Evolutionary conservation across 306 rosid species (phyloP), one percentile per base, ranked within the genome.

Genomic region (Ceratonia siliqua): DNA sequence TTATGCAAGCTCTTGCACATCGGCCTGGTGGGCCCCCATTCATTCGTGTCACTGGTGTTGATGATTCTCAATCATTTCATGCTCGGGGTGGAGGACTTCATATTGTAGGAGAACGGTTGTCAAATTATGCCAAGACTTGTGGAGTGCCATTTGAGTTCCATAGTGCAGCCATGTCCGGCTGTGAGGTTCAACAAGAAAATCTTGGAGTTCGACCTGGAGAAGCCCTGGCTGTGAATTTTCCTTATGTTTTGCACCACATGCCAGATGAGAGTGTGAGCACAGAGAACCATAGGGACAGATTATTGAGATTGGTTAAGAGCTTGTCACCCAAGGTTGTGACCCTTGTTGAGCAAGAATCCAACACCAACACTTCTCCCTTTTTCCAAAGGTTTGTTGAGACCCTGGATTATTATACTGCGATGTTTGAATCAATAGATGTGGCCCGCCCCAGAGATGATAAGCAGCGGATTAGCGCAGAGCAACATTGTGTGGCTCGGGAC

Each of bases 1-100:
- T 93, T 36, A 86, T 93, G 42, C 43, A 83, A 52, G 89, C 82
- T 50, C 87, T 91, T 70, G 89, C 97, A 28, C 6, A 21, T 28
- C 85, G 86, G 66, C 89, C 89, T 0, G 87, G 91, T 13, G 96
- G 97, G 1, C 91, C 91, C 2, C 96, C 97, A 9, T 38, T 20
- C 52, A 24, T 93, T 46, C 87, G 93, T 0, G 63, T 93, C 39
- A 93, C 97, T 0, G 96, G 97, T n/a, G 85, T 86, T 28, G 98
- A 93, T 65, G 98, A 93, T 82, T 76, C 93, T 32, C 97, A 89
- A 36, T 93, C 98, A 22, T 35, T 66, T 39, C 87, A 86, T 73
- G 98, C 98, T 24, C 97, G 98, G 2, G 98, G 97, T 2, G 98
- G 98, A 54, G 97, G 92, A 53, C 97, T 93, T 62, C 30, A 86